Evolutionary conservation across 2,329 filamentous ascomycete genomes (phyloP).

Genomic region (Coleophoma eucalyptorum): DNA sequence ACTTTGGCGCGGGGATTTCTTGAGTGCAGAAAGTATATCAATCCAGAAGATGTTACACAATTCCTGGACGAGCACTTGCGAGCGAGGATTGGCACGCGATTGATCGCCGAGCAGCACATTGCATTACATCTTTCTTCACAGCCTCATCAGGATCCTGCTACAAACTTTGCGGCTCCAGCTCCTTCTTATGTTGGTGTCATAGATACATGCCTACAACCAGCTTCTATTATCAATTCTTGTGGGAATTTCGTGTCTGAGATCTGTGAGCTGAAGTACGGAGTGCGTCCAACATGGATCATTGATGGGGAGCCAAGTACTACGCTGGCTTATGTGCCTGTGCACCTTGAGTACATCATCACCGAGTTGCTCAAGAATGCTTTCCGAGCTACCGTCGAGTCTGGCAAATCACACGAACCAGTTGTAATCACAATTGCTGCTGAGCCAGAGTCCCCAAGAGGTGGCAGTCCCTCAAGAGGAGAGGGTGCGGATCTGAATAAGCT

Average conservation of each 20-base stretch:
- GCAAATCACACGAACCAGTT: slow-evolving; percentile 75
- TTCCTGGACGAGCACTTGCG: slow-evolving; percentile 94
- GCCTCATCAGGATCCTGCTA: slow-evolving; percentile 60
- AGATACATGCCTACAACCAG: slow-evolving; percentile 82
- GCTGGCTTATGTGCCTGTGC: slow-evolving; percentile 92
- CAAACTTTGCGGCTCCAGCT: slow-evolving; percentile 42
- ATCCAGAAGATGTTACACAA: slow-evolving; percentile 73
- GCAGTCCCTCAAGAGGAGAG: slow-evolving; percentile 7
- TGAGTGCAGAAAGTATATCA: slow-evolving; percentile 89
- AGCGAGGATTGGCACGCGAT: slow-evolving; percentile 86
- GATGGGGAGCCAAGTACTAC: slow-evolving; percentile 83
- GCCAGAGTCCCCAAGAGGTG: slow-evolving; percentile 14
- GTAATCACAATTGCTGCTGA: slow-evolving; percentile 87
- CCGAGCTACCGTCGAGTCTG: slow-evolving; percentile 83
- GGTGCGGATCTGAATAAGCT: neutral
- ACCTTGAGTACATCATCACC: slow-evolving; percentile 95
- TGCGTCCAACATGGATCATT: slow-evolving; percentile 75
- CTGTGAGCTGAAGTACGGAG: slow-evolving; percentile 92
- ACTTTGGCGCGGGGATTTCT: slow-evolving; percentile 88
- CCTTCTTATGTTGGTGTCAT: slow-evolving; percentile 89
- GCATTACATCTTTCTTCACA: slow-evolving; percentile 76
- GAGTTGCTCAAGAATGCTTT: slow-evolving; percentile 97
- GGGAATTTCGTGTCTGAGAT: slow-evolving; percentile 92
- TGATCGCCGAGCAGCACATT: slow-evolving; percentile 96
- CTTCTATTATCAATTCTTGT: slow-evolving; percentile 76